A percentile compares a stretch with the other conserved stretches of the same genome.
These are phyloP conservation scores for Westerdykella ornata DNA, from an alignment of 2,329 filamentous ascomycete species.

Conservation along the genomic window DNA sequence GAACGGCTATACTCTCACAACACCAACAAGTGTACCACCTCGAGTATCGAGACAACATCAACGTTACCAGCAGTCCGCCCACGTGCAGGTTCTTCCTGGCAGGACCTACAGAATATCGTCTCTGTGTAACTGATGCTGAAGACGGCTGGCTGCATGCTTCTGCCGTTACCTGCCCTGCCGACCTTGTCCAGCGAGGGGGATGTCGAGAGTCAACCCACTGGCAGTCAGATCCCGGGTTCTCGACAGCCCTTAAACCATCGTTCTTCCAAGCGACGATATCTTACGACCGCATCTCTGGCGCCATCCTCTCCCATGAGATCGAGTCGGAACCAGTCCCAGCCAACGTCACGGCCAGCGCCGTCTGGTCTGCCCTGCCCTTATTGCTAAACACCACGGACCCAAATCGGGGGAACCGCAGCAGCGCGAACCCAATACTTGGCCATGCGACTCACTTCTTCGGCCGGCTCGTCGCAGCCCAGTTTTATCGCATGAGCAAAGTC, in stretches of 20 bases:
- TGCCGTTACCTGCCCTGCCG: slow-evolving; percentile 7
- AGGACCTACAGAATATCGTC: slow-evolving; percentile 6
- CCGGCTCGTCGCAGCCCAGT: slow-evolving; percentile 9
- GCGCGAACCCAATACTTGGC: slow-evolving; percentile 10
- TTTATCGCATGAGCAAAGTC: slow-evolving; percentile 11
- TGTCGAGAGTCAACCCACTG: slow-evolving; percentile 5
- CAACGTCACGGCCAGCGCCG: slow-evolving; percentile 2
- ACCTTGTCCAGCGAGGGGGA: not conserved
- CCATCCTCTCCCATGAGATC: slow-evolving; percentile 8
- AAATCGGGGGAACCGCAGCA: not conserved
- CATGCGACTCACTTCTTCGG: slow-evolving; percentile 9
- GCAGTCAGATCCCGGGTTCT: slow-evolving; percentile 5
- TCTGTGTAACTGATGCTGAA: slow-evolving; percentile 4
- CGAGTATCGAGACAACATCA: slow-evolving; percentile 9
- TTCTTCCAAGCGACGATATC: slow-evolving; percentile 9
- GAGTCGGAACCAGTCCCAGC: slow-evolving; percentile 1
- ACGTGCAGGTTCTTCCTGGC: slow-evolving; percentile 4
- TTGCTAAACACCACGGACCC: slow-evolving; percentile 6
- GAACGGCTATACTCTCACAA: slow-evolving; percentile 5
- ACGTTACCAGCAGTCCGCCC: not conserved
- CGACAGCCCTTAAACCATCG: slow-evolving; percentile 7
- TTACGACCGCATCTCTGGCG: slow-evolving; percentile 8
- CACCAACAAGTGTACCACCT: slow-evolving; percentile 10
- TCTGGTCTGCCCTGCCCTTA: slow-evolving; percentile 4
- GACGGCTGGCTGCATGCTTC: slow-evolving; percentile 6